phyloP scores from a whole-genome alignment of 176 grass and related monocot genomes.

The Eleusine coracana region DNA sequence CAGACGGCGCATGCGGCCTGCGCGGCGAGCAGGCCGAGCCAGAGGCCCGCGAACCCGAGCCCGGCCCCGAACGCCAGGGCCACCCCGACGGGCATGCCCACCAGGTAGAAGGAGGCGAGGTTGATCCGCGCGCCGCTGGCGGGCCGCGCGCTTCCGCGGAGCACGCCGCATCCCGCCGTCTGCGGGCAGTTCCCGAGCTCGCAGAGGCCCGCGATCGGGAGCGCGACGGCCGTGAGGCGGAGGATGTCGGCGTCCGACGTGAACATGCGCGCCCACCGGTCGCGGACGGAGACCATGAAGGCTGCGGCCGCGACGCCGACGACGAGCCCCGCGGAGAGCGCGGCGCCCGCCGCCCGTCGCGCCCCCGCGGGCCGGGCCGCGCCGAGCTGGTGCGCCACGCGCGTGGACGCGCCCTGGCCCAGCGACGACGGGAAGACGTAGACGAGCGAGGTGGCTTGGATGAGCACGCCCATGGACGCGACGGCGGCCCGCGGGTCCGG shows the following conservation, averaged over 20 bases:
- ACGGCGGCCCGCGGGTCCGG: slow-evolving; percentile 76
- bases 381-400: slow-evolving; percentile 84
- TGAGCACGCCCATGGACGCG: slow-evolving; percentile 97
- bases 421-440: slow-evolving; percentile 92
- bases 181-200: slow-evolving; percentile 98
- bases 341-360: slow-evolving; percentile 53
- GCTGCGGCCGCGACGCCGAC: slow-evolving; percentile 58
- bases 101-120: slow-evolving; percentile 89
- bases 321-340: slow-evolving; percentile 51
- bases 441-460: slow-evolving; percentile 90
- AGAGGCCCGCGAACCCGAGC: slow-evolving; percentile 85
- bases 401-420: slow-evolving; percentile 84
- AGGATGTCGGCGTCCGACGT: slow-evolving; percentile 74
- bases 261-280: slow-evolving; percentile 79
- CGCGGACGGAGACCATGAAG: slow-evolving; percentile 76
- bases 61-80: slow-evolving; percentile 58
- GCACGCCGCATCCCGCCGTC: slow-evolving; percentile 88
- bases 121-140: slow-evolving; percentile 82
- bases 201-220: slow-evolving; percentile 93
- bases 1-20: slow-evolving; percentile 75
- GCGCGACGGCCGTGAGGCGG: slow-evolving; percentile 66
- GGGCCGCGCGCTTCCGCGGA: slow-evolving; percentile 80
- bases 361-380: slow-evolving; percentile 55
- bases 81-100: slow-evolving; percentile 93
- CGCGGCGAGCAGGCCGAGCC: slow-evolving; percentile 88